phyloP scores from a whole-genome alignment of 441 rosid genomes.

The Hypseocharis bilobata region DNA sequence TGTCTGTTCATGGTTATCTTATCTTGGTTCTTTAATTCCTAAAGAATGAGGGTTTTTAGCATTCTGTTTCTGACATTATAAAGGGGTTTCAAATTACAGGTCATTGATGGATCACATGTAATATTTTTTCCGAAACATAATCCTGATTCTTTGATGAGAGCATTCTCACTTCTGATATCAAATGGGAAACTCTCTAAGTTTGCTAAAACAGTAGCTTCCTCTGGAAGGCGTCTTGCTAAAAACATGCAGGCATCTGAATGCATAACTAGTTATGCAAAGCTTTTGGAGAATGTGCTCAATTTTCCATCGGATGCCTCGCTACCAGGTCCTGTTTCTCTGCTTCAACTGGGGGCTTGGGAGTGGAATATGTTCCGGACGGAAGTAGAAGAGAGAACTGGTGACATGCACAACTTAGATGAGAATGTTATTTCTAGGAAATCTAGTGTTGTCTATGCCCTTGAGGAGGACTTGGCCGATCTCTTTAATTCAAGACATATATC shows the following conservation, averaged over 20 bases:
- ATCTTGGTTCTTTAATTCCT: slow-evolving; percentile 17
- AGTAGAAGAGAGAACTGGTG: slow-evolving; percentile 31
- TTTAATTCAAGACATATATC: slow-evolving; percentile 31
- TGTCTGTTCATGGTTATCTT: slow-evolving; percentile 24
- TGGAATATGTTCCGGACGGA: slow-evolving; percentile 59
- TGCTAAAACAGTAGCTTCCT: slow-evolving; percentile 61
- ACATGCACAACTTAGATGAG: slow-evolving; percentile 29
- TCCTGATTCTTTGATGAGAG: slow-evolving; percentile 59
- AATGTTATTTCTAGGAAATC: slow-evolving; percentile 28
- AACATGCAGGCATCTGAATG: slow-evolving; percentile 75
- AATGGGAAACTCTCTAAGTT: slow-evolving; percentile 71
- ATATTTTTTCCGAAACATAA: slow-evolving; percentile 52
- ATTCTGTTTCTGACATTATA: slow-evolving; percentile 3
- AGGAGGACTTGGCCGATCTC: slow-evolving; percentile 47
- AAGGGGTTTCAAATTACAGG: slow-evolving; percentile 35
- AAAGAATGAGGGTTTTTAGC: slow-evolving; percentile 12
- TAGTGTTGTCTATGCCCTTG: slow-evolving; percentile 50
- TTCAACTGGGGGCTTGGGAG: slow-evolving; percentile 65
- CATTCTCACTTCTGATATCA: slow-evolving; percentile 64
- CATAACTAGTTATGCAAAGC: slow-evolving; percentile 58
- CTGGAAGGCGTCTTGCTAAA: slow-evolving; percentile 73
- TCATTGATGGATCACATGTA: slow-evolving; percentile 62
- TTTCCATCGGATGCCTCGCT: slow-evolving; percentile 72
- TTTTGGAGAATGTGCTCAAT: slow-evolving; percentile 64
- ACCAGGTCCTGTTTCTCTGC: slow-evolving; percentile 56